Evolutionary conservation across 1,284 basidiomycete genomes (phyloP).

Genomic region (Quambalaria eucalypti): DNA sequence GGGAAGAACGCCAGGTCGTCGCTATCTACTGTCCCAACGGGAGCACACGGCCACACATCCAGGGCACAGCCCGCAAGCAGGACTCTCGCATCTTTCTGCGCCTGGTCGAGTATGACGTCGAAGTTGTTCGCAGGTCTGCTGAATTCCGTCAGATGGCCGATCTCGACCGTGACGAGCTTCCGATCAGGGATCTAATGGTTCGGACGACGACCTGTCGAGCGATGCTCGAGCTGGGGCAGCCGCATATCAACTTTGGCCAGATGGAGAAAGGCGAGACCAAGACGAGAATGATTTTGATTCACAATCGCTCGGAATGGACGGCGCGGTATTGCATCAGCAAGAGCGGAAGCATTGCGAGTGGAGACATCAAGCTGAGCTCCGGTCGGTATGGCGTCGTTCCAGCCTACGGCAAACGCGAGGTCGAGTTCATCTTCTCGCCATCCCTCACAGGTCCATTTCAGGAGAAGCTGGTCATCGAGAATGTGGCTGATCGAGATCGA

Average conservation of each 20-base stretch:
- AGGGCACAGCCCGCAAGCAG: conserved; percentile 49
- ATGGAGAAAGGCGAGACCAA: conserved; percentile 52
- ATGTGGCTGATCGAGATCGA: conserved; percentile 51
- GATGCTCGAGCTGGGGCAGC: conserved; percentile 52
- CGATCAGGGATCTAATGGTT: conserved; percentile 52
- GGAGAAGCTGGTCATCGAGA: conserved; percentile 52
- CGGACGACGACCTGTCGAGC: conserved; percentile 49
- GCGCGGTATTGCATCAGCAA: conserved; percentile 52
- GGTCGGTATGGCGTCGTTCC: conserved; percentile 52
- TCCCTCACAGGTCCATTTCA: conserved; percentile 50
- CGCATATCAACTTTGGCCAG: conserved; percentile 53
- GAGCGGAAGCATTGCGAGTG: conserved; percentile 52
- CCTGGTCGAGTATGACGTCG: conserved; percentile 49
- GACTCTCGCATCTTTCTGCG: conserved; percentile 52
- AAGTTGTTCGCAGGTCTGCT: conserved; percentile 18
- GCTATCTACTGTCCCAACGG: conserved; percentile 51
- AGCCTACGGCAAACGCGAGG: conserved; percentile 52
- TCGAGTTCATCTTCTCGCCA: conserved; percentile 49
- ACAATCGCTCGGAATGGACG: conserved; percentile 50
- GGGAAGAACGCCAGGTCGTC: conserved; percentile 47
- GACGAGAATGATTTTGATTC: conserved; percentile 51
- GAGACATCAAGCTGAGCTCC: conserved; percentile 51
- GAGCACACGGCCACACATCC: conserved; percentile 50
- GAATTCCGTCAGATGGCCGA: conserved; percentile 38
- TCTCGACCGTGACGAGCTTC: conserved; percentile 47